Base-by-base conservation (phyloP, 1,284 basidiomycete species). In the Apiotrichum brassicae region DNA sequence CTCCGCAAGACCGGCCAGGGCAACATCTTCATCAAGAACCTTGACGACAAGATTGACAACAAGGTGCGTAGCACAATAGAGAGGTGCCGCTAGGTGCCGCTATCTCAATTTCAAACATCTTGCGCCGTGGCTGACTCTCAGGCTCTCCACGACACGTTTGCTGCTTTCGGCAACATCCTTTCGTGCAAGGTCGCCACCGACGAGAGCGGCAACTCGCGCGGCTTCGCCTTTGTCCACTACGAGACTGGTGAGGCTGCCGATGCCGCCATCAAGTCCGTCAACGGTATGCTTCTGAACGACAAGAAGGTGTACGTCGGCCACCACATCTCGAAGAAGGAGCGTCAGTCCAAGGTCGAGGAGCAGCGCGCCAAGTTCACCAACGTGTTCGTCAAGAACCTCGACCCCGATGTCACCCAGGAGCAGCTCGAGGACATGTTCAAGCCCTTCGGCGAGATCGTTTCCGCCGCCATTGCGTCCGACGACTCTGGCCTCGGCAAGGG, bases 11-110 rank as follows among this genome's bases (percentile, higher is more conserved):
- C 93, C 60, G 93, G 93, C 61, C 92, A 97, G 78, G 95, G 95
- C 76, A 99, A 98, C 77, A 94, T 99, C 72, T 99, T 99, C 79
- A 98, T 99, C 80, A 99, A 98, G 81, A 98, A 98, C 78, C 79
- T 99, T 62, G 95, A 98, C 73, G 90, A 95, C 75, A 81, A 81
- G 58, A 99, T 99, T 65, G 95, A 99, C 79, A 98, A 98, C 83
- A 99, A 99, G 84, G 86, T 86, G 49, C 46, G 69, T 67, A n/a
- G n/a, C n/a, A n/a, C n/a, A n/a, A n/a, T n/a, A n/a, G n/a, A n/a
- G n/a, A n/a, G n/a, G n/a, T n/a, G n/a, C n/a, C n/a, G n/a, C n/a
- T n/a, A n/a, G n/a, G n/a, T n/a, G n/a, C n/a, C n/a, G n/a, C n/a
- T n/a, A n/a, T n/a, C n/a, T n/a, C n/a, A n/a, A n/a, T n/a, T 26